phyloP scores from a whole-genome alignment of 805 yeast genomes.

The Lipomyces japonicus region DNA sequence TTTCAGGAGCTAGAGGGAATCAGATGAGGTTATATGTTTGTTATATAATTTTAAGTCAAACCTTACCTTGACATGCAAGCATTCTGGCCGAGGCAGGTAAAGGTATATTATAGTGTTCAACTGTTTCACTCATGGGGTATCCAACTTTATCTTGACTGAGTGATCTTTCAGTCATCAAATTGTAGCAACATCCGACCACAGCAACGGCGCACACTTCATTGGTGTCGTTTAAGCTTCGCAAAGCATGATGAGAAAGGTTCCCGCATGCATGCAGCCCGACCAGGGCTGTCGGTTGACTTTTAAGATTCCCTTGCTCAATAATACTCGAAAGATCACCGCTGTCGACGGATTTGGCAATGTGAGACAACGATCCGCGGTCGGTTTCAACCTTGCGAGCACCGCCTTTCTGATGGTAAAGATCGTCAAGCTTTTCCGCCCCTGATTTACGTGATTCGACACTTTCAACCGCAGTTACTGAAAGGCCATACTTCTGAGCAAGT shows the following conservation, averaged over 20 bases:
- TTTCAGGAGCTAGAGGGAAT: conserved; percentile 25
- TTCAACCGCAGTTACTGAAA: conserved; percentile 28
- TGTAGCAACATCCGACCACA: conserved; percentile 32
- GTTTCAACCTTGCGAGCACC: conserved; percentile 9
- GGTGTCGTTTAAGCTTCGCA: conserved; percentile 25
- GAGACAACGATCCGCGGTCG: conserved; percentile 9
- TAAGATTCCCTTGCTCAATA: conserved; percentile 8
- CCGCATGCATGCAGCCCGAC: conserved; percentile 32
- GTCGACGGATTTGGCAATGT: conserved; percentile 16
- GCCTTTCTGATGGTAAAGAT: conserved; percentile 12
- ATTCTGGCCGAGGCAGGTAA: conserved; percentile 27
- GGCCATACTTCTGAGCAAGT: conserved; percentile 19
- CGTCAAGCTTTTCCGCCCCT: conserved; percentile 27
- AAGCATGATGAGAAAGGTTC: conserved; percentile 26
- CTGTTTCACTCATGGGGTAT: conserved; percentile 23
- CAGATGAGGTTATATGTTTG: background rate
- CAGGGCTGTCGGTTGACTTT: conserved; percentile 12
- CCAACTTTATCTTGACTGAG: conserved; percentile 16
- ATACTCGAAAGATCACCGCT: conserved; percentile 17
- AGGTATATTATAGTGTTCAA: conserved; percentile 11
- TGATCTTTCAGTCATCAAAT: conserved; percentile 25
- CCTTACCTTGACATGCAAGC: conserved; percentile 30
- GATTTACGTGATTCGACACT: conserved; percentile 15
- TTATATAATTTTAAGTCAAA: no score
- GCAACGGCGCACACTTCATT: conserved; percentile 23